Conservation (phyloP, 108 stramenopile species). For the Nitzschia inconspicua region DNA sequence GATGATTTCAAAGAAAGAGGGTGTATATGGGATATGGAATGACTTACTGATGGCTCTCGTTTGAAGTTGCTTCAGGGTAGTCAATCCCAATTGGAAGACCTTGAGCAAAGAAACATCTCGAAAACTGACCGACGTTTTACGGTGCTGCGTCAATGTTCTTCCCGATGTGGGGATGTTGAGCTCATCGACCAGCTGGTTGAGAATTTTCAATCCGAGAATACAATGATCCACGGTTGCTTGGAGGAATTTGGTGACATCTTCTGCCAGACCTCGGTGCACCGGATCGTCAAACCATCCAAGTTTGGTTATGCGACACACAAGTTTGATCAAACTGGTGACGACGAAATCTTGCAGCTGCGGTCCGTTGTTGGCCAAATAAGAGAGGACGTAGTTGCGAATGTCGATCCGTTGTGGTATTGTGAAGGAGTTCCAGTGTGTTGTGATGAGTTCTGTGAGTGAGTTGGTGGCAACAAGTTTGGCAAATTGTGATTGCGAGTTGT, state of each 20-base stretch:
- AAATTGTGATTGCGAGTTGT: constrained; percentile 86
- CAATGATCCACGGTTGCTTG: constrained; percentile 94
- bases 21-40: background rate
- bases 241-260: constrained; percentile 94
- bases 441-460: constrained; percentile 89
- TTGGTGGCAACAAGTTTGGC: constrained; percentile 93
- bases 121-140: constrained; percentile 96
- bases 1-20: background rate
- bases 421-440: constrained; percentile 95
- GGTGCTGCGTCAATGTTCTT: constrained; percentile 93
- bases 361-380: constrained; percentile 93
- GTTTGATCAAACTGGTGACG: constrained; percentile 78
- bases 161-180: constrained; percentile 92
- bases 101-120: constrained; percentile 90
- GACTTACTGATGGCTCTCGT: constrained; percentile 79
- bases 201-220: constrained; percentile 92
- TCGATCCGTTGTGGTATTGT: constrained; percentile 91
- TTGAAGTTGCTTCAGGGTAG: constrained; percentile 91
- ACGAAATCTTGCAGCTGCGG: constrained; percentile 89
- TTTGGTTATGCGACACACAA: constrained; percentile 97
- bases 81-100: constrained; percentile 91
- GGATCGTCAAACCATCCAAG: constrained; percentile 97
- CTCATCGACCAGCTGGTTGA: constrained; percentile 95
- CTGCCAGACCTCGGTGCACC: constrained; percentile 89
- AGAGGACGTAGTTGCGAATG: constrained; percentile 94